Base-by-base conservation (phyloP, 345 rosid genomes). In the Gossypium thurberi region DNA sequence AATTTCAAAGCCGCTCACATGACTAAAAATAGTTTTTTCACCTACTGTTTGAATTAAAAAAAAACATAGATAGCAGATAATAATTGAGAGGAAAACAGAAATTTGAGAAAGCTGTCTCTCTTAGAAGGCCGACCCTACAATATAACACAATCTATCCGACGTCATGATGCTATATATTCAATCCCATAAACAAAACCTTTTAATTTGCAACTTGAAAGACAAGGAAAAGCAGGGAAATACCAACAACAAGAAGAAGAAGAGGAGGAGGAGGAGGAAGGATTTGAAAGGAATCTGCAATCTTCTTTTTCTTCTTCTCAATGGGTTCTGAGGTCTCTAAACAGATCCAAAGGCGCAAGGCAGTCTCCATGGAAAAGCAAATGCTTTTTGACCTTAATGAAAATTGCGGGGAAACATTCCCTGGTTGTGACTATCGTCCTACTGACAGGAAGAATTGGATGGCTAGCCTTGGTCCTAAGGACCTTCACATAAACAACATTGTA, bases 401-500 rank as follows among this genome's bases (percentile, higher is more conserved):
- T 65, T 78, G 74, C 6, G 94, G 93, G 12, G 71, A 77, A 18
- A 84, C 84, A 0, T 95, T 78, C 23, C 97, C 99, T 0, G 90
- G 99, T 0, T 63, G 78, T 28, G 92, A 92, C 43, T 89, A 89
- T 76, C 76, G 20, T 6, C 88, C 92, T 0, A 43, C 82, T 0
- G 97, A 89, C 73, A 78, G 91, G 8, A 92, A 92, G 74, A 88
- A 65, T 43, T 95, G 99, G 99, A 95, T 95, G 62, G 37, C 62
- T 7, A 15, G 37, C 21, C 83, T 95, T 5, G 77, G 81, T 43
- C 90, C 92, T 2, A 86, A 76, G 2, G 91, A 83, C 72, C 75
- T 93, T 66, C 97, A 74, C 1, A 73, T 90, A 18, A 83, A 89
- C 82, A 73, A 86, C 83, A 87, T 95, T 70, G 94, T 95, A 6